Evolutionary conservation across 164 flowering plant genomes (phyloP).

Genomic region (Aristolochia californica): DNA sequence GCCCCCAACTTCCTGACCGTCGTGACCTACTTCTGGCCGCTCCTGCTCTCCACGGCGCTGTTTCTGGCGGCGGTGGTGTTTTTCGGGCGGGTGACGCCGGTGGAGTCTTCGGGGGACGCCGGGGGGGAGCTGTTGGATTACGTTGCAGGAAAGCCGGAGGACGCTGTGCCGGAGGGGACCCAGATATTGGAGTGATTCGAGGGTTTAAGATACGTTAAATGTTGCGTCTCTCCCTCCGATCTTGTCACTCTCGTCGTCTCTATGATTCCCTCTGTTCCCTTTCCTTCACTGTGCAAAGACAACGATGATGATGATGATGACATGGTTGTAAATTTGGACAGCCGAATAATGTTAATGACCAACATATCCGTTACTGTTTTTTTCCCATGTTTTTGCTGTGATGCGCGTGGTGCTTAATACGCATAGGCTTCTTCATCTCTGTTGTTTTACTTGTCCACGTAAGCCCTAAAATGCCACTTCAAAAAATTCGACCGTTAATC

Average conservation of each 20-base stretch:
- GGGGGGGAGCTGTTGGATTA: constrained; percentile 61
- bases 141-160: constrained; percentile 38
- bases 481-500: too few relatives aligned
- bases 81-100: constrained; percentile 41
- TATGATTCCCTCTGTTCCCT: background rate
- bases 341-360: background rate
- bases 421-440: too few relatives aligned
- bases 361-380: background rate
- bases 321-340: too few relatives aligned
- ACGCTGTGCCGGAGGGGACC: background rate
- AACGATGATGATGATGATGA: too few relatives aligned
- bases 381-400: background rate
- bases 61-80: constrained; percentile 33
- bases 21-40: constrained; percentile 76
- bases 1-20: constrained; percentile 49
- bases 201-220: too few relatives aligned
- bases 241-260: background rate
- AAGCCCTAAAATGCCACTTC: too few relatives aligned
- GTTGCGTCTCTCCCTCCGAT: too few relatives aligned
- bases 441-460: too few relatives aligned
- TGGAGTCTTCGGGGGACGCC: constrained; percentile 30
- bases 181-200: too few relatives aligned
- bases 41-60: constrained; percentile 61
- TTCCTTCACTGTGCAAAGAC: background rate
- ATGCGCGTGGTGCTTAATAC: background rate